phyloP scores from a whole-genome alignment of 257 asterid species.

The Fraxinus anomala region DNA sequence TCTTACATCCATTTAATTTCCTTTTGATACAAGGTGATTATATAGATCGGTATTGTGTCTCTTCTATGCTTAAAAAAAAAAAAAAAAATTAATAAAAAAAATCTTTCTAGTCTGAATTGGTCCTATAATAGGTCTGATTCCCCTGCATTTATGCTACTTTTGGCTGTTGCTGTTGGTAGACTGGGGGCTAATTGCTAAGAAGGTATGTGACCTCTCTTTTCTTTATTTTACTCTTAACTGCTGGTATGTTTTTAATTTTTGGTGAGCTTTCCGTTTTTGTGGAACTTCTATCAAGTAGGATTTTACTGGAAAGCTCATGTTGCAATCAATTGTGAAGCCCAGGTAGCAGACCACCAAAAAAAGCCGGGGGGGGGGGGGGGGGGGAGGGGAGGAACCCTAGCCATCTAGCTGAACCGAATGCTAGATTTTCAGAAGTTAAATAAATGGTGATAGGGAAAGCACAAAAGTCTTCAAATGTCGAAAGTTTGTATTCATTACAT shows the following conservation, averaged over 20 bases:
- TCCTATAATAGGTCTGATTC: constrained; percentile 54
- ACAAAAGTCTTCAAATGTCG: background rate
- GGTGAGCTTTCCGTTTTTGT: background rate
- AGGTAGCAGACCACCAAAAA: background rate
- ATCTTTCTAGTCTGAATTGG: constrained; percentile 40
- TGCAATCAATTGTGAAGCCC: background rate
- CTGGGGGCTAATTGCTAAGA: constrained; percentile 33
- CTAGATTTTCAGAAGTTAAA: constrained; percentile 8
- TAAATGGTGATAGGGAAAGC: constrained; percentile 3
- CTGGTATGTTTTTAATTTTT: constrained; percentile 1
- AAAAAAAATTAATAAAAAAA: background rate
- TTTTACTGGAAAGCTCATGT: background rate
- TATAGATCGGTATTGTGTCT: constrained; percentile 15
- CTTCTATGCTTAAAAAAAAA: constrained; percentile 24
- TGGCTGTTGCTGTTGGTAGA: constrained; percentile 56
- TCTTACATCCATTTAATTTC: constrained; percentile 7
- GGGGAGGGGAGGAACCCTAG: background rate
- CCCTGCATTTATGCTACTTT: constrained; percentile 58
- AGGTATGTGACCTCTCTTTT: constrained; percentile 47
- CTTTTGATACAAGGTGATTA: constrained; percentile 22
- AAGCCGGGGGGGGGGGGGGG: background rate
- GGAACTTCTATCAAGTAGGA: background rate
- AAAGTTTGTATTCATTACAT: background rate
- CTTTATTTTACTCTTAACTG: constrained; percentile 15
- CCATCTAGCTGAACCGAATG: background rate